Base-by-base conservation (phyloP, 139 green algal genomes). In the Picochlorum sp. region DNA sequence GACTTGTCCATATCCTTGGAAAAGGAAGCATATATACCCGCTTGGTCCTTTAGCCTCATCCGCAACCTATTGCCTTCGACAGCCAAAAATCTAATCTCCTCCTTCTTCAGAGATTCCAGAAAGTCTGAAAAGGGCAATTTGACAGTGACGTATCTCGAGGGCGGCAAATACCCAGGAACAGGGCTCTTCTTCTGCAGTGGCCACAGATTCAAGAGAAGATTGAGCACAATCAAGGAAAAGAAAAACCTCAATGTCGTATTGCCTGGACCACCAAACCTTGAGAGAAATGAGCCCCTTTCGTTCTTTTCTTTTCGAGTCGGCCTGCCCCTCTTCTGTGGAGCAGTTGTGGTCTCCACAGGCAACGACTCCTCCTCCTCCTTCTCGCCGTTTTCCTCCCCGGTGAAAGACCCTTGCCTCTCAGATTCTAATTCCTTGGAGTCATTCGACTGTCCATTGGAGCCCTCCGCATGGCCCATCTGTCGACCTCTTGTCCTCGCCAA, bases 41-140 rank as follows among this genome's bases (percentile, higher is more conserved):
- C 47, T 26, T 54, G 18, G 2, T 20, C 18, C n/a, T 54, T 54
- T 13, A 54, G 47, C 15, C n/a, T 54, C 18, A 20, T 26, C 6
- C n/a, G 78, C 38, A 92, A 68, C 15, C 75, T 50, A 31, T 71
- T 11, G 13, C 87, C 88, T 57, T 96, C 86, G n/a, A 96, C 69
- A 1, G 68, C 63, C 3, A 96, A 78, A 10, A 66, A 58, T 20
- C 70, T 15, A 28, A 96, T 83, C 21, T 95, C 79, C 63, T 90
- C 77, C 20, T 59, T 66, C 61, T 80, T 78, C 34, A 89, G 74
- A 18, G 71, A 64, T 63, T 73, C 55, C 18, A 95, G 70, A 58
- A 96, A 96, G 62, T 89, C 79, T 4, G 72, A 85, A 28, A 85
- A 92, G 10, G 84, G 77, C 11, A 54, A 4, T 54, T 54, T 54